Conservation (phyloP, 129 eudicot genomes). For the Lactuca saligna region DNA sequence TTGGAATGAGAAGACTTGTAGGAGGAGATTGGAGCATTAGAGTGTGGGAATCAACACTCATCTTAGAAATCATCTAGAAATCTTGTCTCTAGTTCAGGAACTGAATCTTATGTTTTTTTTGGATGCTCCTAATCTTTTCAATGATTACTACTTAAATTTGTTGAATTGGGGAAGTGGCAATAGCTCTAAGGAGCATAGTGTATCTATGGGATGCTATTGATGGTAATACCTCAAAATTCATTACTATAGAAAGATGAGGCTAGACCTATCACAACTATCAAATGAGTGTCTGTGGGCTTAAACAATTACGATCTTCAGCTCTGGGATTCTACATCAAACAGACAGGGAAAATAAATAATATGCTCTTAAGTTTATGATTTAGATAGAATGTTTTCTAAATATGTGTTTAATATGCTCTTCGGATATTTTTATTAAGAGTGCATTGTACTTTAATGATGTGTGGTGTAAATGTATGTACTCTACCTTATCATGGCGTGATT, state of each 20-base stretch:
- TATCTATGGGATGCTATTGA: conserved; percentile 83
- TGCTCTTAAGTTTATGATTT: background rate
- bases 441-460: too few relatives aligned
- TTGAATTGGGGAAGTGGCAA: conserved; percentile 88
- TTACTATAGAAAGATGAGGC: conserved; percentile 65
- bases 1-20: too few relatives aligned
- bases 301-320: conserved; percentile 78
- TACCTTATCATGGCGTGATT: too few relatives aligned
- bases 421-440: too few relatives aligned
- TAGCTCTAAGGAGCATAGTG: conserved; percentile 68
- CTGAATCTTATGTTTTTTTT: conserved; percentile 24
- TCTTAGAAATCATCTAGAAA: too few relatives aligned
- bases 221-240: conserved; percentile 68
- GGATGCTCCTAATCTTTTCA: conserved; percentile 83
- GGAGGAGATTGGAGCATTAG: too few relatives aligned
- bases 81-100: too few relatives aligned
- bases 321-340: conserved; percentile 75
- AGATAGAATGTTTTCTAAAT: background rate
- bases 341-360: conserved; percentile 43
- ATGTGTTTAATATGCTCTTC: too few relatives aligned
- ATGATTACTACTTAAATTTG: conserved; percentile 25
- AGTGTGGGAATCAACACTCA: too few relatives aligned
- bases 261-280: conserved; percentile 58
- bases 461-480: too few relatives aligned
- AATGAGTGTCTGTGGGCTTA: conserved; percentile 43